These are phyloP conservation scores for Flaveria ramosissima DNA, from an alignment of 129 eudicot species.

Conservation along the genomic window DNA sequence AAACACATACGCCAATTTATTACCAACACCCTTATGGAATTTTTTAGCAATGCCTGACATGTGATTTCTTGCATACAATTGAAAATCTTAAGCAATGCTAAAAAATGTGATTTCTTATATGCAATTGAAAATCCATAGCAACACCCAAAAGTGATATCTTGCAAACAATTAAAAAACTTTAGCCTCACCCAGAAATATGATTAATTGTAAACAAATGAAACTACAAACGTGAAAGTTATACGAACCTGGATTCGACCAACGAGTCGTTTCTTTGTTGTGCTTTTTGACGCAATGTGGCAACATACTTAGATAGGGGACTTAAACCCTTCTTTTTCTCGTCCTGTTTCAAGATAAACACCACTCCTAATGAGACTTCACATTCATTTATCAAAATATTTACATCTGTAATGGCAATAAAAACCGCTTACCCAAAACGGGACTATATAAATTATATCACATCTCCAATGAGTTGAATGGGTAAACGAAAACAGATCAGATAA, in stretches of 20 bases:
- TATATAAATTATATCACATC: neutral
- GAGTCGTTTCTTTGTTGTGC: conserved; percentile 66
- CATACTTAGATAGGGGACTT: conserved; percentile 69
- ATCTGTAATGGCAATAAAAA: neutral
- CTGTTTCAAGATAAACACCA: conserved; percentile 35
- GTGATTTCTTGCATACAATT: neutral
- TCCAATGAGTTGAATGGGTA: neutral
- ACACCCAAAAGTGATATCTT: conserved; percentile 24
- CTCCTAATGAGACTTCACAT: neutral
- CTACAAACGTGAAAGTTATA: conserved; percentile 16
- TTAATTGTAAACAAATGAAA: neutral
- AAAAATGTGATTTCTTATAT: neutral
- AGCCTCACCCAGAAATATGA: conserved; percentile 3
- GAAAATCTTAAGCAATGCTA: conserved; percentile 16
- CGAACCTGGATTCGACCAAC: conserved; percentile 55
- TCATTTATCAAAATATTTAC: neutral
- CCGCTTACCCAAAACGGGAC: neutral
- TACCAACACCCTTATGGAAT: conserved; percentile 3
- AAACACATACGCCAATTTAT: conserved; percentile 24
- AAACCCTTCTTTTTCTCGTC: conserved; percentile 58
- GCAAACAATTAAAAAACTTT: neutral
- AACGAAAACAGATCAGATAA: neutral
- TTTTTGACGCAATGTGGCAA: conserved; percentile 55
- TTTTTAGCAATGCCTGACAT: neutral
- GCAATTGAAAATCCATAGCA: neutral